Evolutionary conservation across 805 yeast genomes (phyloP).

Genomic region (Teunomyces pallodes): DNA sequence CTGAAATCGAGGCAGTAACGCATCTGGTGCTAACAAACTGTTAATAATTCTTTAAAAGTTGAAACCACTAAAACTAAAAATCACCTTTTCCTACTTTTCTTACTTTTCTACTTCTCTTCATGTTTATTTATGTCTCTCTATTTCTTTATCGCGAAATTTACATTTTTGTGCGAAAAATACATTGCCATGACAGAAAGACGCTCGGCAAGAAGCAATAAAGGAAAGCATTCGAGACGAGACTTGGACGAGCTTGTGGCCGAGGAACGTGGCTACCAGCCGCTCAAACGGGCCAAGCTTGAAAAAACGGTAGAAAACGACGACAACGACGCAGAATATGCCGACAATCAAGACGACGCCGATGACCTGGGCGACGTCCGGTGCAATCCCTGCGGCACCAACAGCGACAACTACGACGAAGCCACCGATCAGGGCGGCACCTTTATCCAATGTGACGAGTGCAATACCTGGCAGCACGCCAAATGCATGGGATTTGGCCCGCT

Average conservation of each 20-base stretch:
- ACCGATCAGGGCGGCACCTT: constrained; percentile 53
- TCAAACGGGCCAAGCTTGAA: constrained; percentile 4
- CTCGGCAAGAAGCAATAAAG: constrained; percentile 38
- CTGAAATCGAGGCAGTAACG: not conserved
- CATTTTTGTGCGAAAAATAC: not conserved
- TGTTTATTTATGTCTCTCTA: too few species aligned
- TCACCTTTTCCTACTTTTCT: too few species aligned
- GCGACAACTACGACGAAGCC: constrained; percentile 56
- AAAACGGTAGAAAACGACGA: constrained; percentile 4
- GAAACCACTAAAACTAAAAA: too few species aligned
- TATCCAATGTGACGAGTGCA: constrained; percentile 66
- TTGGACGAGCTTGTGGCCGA: constrained; percentile 11
- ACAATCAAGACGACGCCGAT: constrained; percentile 5
- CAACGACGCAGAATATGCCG: constrained; percentile 11
- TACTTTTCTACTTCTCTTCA: too few species aligned
- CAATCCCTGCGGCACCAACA: constrained; percentile 58
- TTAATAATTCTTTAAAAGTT: too few species aligned
- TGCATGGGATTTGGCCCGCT: constrained; percentile 53
- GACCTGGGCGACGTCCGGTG: constrained; percentile 50
- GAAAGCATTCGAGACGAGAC: constrained; percentile 34
- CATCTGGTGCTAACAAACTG: too few species aligned
- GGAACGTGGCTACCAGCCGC: constrained; percentile 8
- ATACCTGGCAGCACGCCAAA: constrained; percentile 68
- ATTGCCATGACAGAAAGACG: constrained; percentile 21
- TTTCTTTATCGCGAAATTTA: too few species aligned